Evolutionary conservation across 2,329 filamentous ascomycete species (phyloP).

Genomic region (Phialophora expanda): DNA sequence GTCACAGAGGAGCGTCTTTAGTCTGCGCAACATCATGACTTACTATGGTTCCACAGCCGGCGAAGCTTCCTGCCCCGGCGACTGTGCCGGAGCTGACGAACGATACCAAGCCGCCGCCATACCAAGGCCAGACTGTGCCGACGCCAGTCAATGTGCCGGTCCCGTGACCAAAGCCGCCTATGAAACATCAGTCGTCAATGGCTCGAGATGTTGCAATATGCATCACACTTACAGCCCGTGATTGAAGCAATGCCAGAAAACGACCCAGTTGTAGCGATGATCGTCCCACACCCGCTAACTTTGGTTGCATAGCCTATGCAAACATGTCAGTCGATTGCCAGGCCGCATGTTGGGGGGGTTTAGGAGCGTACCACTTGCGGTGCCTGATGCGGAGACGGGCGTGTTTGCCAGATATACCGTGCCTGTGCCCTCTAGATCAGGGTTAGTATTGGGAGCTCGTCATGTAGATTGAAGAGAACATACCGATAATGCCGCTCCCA

Average conservation of each 20-base stretch:
- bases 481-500: slow-evolving; percentile 35
- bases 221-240: slow-evolving; percentile 32
- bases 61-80: slow-evolving; percentile 32
- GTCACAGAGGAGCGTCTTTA: neutral
- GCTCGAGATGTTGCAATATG: neutral
- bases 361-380: slow-evolving; percentile 24
- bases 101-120: slow-evolving; percentile 24
- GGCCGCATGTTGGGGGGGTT: too few species aligned
- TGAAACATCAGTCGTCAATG: neutral
- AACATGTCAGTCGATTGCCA: neutral
- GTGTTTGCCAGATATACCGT: slow-evolving; percentile 23
- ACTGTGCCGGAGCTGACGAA: slow-evolving; percentile 34
- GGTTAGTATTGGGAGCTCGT: neutral
- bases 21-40: neutral
- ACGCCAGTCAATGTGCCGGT: slow-evolving; percentile 34
- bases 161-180: slow-evolving; percentile 35
- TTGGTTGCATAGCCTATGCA: slow-evolving; percentile 26
- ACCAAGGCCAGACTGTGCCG: slow-evolving; percentile 36
- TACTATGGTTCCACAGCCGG: slow-evolving; percentile 37
- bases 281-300: slow-evolving; percentile 35
- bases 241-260: slow-evolving; percentile 35
- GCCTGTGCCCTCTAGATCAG: slow-evolving; percentile 24
- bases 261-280: slow-evolving; percentile 34
- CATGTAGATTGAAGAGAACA: slow-evolving; percentile 4
- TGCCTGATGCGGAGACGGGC: slow-evolving; percentile 24